Conservation (phyloP, 495 filamentous ascomycete species). For the Friedmanniomyces endolithicus region DNA sequence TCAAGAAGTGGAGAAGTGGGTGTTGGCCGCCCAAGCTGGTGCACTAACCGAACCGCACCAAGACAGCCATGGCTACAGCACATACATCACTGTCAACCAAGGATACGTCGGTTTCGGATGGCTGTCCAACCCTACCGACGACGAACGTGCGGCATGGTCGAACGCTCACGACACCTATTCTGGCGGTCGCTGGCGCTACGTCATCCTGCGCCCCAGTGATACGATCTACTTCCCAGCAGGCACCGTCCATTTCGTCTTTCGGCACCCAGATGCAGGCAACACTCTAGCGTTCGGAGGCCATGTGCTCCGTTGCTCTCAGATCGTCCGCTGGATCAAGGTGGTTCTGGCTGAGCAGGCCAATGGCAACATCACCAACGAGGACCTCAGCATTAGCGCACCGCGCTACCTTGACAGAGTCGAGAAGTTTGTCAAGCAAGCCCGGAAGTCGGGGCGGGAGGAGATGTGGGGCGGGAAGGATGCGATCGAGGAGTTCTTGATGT, state of each 20-base stretch:
- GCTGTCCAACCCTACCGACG: constrained; percentile 21
- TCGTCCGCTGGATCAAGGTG: constrained; percentile 14
- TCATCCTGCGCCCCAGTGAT: constrained; percentile 22
- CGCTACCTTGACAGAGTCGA: constrained; percentile 14
- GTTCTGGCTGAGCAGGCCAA: constrained; percentile 6
- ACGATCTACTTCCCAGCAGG: constrained; percentile 29
- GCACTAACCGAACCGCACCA: constrained; percentile 21
- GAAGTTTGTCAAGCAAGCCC: constrained; percentile 14
- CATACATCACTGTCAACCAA: constrained; percentile 27
- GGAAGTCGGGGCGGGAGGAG: constrained; percentile 7
- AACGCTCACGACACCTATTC: constrained; percentile 12
- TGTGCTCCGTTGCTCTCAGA: constrained; percentile 18
- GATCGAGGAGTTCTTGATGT: constrained; percentile 10
- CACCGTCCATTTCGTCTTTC: constrained; percentile 31
- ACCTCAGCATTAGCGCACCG: constrained; percentile 6
- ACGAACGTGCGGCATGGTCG: constrained; percentile 23
- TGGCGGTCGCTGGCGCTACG: constrained; percentile 26
- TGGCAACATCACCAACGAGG: constrained; percentile 16
- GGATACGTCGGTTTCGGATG: constrained; percentile 26
- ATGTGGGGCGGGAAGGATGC: constrained; percentile 12
- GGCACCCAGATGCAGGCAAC: constrained; percentile 12
- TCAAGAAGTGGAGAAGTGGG: constrained; percentile 21
- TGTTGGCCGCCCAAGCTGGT: constrained; percentile 15
- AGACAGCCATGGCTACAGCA: constrained; percentile 20
- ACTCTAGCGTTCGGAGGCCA: constrained; percentile 22